Evolutionary conservation across 257 asterid species (phyloP).

Genomic region (Sherardia arvensis): DNA sequence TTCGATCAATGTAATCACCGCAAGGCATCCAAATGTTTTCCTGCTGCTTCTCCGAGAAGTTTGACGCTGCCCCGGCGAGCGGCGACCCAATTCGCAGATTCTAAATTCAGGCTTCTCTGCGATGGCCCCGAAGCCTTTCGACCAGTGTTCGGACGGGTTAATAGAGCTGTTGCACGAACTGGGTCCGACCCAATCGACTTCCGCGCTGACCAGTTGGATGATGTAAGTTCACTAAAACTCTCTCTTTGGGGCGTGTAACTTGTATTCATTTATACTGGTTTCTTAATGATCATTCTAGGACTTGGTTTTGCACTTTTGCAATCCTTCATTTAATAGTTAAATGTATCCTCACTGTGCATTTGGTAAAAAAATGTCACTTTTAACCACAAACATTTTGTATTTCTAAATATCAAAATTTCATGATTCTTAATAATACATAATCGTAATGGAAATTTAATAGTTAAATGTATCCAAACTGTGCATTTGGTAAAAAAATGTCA

Average conservation of each 20-base stretch:
- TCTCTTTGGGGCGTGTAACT: neutral
- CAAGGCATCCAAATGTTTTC: slow-evolving; percentile 24
- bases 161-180: slow-evolving; percentile 44
- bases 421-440: neutral
- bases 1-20: slow-evolving; percentile 33
- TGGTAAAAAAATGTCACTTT: neutral
- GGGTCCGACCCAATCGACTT: slow-evolving; percentile 44
- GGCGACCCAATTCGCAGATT: slow-evolving; percentile 16
- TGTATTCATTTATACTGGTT: neutral
- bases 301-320: neutral
- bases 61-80: slow-evolving; percentile 17
- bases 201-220: slow-evolving; percentile 16
- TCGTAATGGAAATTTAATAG: neutral
- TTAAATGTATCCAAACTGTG: neutral
- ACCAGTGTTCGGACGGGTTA: slow-evolving; percentile 29
- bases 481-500: neutral
- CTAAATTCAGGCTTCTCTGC: slow-evolving; percentile 25
- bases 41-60: slow-evolving; percentile 10
- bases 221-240: slow-evolving; percentile 25
- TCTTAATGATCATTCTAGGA: neutral
- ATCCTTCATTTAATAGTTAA: neutral
- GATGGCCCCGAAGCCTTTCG: slow-evolving; percentile 12
- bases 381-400: neutral
- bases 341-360: neutral
- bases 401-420: too few relatives aligned